Conservation (phyloP, 1,139 yeast genomes). For the Arxiozyma heterogenica region DNA sequence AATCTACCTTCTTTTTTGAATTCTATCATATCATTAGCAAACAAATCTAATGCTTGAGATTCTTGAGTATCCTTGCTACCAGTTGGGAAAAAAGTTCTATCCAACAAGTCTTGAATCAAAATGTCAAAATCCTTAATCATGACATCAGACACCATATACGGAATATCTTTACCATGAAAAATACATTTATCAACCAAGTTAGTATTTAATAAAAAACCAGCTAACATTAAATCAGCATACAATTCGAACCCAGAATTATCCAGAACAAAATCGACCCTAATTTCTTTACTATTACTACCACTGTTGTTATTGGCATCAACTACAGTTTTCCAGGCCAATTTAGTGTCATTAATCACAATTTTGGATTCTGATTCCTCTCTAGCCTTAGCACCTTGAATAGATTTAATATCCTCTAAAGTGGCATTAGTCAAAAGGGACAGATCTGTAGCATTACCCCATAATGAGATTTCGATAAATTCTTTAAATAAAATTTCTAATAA, state of each 20-base stretch:
- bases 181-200: slow-evolving; percentile 53
- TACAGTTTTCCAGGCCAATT: slow-evolving; percentile 52
- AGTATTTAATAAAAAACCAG: slow-evolving; percentile 67
- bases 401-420: slow-evolving; percentile 76
- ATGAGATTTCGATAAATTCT: slow-evolving; percentile 78
- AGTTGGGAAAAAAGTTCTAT: slow-evolving; percentile 42
- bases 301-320: slow-evolving; percentile 12
- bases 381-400: slow-evolving; percentile 84
- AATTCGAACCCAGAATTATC: slow-evolving; percentile 96
- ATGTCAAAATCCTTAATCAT: slow-evolving; percentile 68
- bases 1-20: slow-evolving; percentile 47
- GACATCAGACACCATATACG: slow-evolving; percentile 98
- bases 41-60: slow-evolving; percentile 32
- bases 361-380: slow-evolving; percentile 77
- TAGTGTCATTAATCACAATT: slow-evolving; percentile 69
- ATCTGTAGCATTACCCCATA: slow-evolving; percentile 99
- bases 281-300: slow-evolving; percentile 13
- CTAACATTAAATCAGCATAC: slow-evolving; percentile 74
- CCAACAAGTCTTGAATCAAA: slow-evolving; percentile 50
- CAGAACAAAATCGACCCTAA: slow-evolving; percentile 72
- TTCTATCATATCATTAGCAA: slow-evolving; percentile 43
- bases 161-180: slow-evolving; percentile 81
- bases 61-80: slow-evolving; percentile 38
- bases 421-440: slow-evolving; percentile 79
- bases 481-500: slow-evolving; percentile 48